Evolutionary conservation across 345 rosid genomes (phyloP), one percentile per base, ranked within the genome.

Genomic region (Aquilaria sinensis): DNA sequence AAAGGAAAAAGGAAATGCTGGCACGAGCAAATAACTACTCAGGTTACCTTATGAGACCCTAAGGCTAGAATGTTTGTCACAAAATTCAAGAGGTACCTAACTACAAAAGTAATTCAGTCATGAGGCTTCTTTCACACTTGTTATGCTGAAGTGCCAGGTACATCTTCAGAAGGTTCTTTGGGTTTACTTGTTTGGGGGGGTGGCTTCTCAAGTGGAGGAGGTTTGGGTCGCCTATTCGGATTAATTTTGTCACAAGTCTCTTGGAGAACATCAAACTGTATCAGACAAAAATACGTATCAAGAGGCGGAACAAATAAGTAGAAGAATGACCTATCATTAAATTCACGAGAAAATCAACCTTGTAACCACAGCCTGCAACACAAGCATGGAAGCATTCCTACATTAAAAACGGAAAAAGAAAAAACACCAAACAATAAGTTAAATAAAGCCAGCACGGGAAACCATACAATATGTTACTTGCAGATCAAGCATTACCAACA

Each of bases 361-460:
- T 90, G 57, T 70, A 90, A 67, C 96, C 98, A 65, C 97, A 93
- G 70, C 98, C 98, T 62, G 97, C 66, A 29, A 79, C 86, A 80
- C 97, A 90, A 12, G 97, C 97, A 64, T 72, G 82, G 69, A 93
- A 93, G 71, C 98, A 93, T 51, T 88, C 85, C 97, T 93, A 86
- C 51, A 65, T 2, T 13, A 15, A n/a, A 48, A 37, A 64, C 51
- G 14, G 13, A 43, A 32, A 31, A 37, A 3, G 14, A 33, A 31
- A 16, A 9, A 62, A 57, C 31, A 43, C 29, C 53, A 57, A 13
- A 15, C 10, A 61, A 33, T 29, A 37, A 2, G 37, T 30, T 32
- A 58, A 12, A 41, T 16, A 16, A 16, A 16, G 23, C 23, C 23
- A 16, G 23, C 23, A 16, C 23, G 23, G 23, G 23, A 16, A 16